Percentiles rank a stretch among this genome's conserved stretches.
These are phyloP conservation scores for Gloeophyllum trabeum DNA, from an alignment of 768 basidiomycete genomes.

Conservation along the genomic window DNA sequence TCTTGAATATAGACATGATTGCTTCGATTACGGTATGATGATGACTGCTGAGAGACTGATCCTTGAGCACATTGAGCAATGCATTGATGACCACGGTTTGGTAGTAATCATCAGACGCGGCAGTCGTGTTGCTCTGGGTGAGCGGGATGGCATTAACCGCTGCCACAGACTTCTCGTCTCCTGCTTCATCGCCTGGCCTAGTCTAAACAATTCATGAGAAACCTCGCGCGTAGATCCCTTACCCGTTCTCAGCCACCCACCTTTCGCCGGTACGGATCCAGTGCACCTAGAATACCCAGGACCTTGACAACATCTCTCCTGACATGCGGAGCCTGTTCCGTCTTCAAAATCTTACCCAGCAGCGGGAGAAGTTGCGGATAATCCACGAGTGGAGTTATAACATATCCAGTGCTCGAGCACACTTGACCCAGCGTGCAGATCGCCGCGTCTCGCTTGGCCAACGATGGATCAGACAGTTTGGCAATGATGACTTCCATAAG, in stretches of 20 bases:
- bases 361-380: conserved; percentile 85
- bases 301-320: conserved; percentile 90
- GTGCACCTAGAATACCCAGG: conserved; percentile 88
- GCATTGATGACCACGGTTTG: conserved; percentile 91
- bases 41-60: conserved; percentile 74
- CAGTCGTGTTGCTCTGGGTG: conserved; percentile 44
- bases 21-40: conserved; percentile 95
- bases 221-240: too few relatives aligned
- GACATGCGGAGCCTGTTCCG: conserved; percentile 61
- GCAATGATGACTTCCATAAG: conserved; percentile 87
- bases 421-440: conserved; percentile 91
- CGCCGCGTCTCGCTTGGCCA: conserved; percentile 87
- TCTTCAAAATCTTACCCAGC: conserved; percentile 74
- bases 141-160: conserved; percentile 62
- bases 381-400: conserved; percentile 83
- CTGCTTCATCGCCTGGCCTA: conserved; percentile 53
- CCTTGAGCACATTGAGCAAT: conserved; percentile 77
- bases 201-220: too few relatives aligned
- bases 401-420: conserved; percentile 92
- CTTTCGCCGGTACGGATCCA: conserved; percentile 94
- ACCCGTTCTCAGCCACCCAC: too few relatives aligned
- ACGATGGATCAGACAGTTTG: conserved; percentile 81
- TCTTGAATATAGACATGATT: conserved; percentile 98
- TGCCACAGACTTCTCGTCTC: conserved; percentile 44
- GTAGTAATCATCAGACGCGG: conserved; percentile 89